A percentile compares a stretch with the other conserved stretches of the same genome.
Conservation (phyloP, 1,139 yeast genomes). For the Pichia sp. region DNA sequence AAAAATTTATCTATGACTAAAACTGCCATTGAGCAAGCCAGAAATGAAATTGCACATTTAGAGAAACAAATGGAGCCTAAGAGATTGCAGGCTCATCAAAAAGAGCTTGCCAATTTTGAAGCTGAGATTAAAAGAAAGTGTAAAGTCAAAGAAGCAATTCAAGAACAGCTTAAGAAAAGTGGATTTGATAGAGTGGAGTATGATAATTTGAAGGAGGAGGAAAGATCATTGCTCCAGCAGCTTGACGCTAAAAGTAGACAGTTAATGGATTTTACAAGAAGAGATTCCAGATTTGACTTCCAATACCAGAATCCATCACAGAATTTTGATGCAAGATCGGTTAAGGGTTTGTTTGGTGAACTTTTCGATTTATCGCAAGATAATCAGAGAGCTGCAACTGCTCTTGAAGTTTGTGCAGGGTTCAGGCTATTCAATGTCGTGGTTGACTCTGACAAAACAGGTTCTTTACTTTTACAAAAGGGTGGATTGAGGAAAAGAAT, state of each 20-base stretch:
- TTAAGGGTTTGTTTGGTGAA: constrained; percentile 88
- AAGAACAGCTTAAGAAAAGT: constrained; percentile 38
- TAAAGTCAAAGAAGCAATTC: constrained; percentile 29
- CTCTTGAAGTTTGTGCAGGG: constrained; percentile 93
- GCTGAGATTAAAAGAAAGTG: constrained; percentile 40
- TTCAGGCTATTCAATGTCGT: constrained; percentile 84
- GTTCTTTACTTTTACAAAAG: constrained; percentile 68
- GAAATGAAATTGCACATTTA: constrained; percentile 53
- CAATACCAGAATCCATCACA: constrained; percentile 59
- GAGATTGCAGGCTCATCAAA: constrained; percentile 45
- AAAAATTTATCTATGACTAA: constrained; percentile 47
- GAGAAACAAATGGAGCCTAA: constrained; percentile 46
- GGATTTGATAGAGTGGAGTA: constrained; percentile 56
- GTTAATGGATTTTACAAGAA: constrained; percentile 52
- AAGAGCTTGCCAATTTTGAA: constrained; percentile 46
- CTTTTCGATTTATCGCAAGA: constrained; percentile 58
- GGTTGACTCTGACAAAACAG: constrained; percentile 82
- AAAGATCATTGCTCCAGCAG: constrained; percentile 28
- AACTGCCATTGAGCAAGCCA: constrained; percentile 53
- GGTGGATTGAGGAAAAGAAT: constrained; percentile 79
- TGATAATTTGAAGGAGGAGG: constrained; percentile 36
- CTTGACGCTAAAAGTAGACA: constrained; percentile 41
- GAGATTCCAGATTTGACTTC: constrained; percentile 71
- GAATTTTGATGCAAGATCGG: constrained; percentile 53
- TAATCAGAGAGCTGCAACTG: constrained; percentile 62